Base-by-base conservation (phyloP, 495 filamentous ascomycete species). In the Penicillium silybi region DNA sequence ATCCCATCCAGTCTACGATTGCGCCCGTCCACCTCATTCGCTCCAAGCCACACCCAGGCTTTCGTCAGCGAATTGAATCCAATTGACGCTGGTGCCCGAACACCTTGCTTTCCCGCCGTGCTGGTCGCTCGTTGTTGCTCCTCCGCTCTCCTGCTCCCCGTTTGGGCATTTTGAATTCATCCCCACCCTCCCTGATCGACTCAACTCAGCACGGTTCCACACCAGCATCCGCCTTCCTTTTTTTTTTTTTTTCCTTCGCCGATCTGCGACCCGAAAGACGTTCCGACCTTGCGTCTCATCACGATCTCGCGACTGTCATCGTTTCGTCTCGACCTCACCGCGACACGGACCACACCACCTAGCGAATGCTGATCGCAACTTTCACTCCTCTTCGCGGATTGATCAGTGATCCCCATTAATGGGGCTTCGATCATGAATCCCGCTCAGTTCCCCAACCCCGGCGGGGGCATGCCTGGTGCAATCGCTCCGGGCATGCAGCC, bases 391-490 rank as follows among this genome's bases (percentile, higher is more conserved):
- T 63, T 55, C 65, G 66, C 69, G 71, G 70, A 69, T 66, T 69
- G 54, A 49, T 69, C 59, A 53, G 63, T 63, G 61, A 65, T 65
- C 70, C 72, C 69, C 73, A 64, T 67, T 69, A 55, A 69, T 64
- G 66, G 73, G 71, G 71, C 67, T 68, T 63, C 68, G 60, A 68
- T 65, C 65, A 77, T 80, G 76, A 79, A 79, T 75, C 65, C 71
- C 48, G 71, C 61, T 56, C 71, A 73, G 52, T 76, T 75, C 50
- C 53, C 67, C 53, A 77, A 80, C 54, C 63, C 66, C 47, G 69
- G 68, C 61, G 70, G 65, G 58, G 71, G 47, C 55, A 69, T 74
- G 69, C 64, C 65, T 44, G 66, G 57, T 38, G 62, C 61, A 45
- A 66, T 66, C 57, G 70, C 69, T 40, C 63, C 71, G 40, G 65